Base-by-base conservation (phyloP, 306 rosid species). In the Citrullus mucosospermus region DNA sequence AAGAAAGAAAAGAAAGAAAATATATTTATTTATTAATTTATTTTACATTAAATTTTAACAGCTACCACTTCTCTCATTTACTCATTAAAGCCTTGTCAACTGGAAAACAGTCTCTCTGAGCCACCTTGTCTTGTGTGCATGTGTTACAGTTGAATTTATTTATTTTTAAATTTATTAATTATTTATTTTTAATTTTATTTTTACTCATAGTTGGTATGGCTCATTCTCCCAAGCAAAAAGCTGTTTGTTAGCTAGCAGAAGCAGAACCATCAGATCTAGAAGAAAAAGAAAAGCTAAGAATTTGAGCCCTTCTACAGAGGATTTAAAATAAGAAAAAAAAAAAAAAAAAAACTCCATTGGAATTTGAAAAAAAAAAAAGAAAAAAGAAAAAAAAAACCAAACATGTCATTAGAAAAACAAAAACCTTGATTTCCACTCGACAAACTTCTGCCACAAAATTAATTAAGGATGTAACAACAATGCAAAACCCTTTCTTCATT, bases 201-300 rank as follows among this genome's bases (percentile, higher is more conserved):
- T 69, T 81, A 74, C 74, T 69, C 82, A 82, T 81, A 88, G 81
- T 76, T 82, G 85, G 86, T 78, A 66, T 79, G 97, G 97, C 91
- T 89, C 97, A 75, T 84, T 90, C 82, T 88, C 87, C 95, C 79
- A 92, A 86, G 95, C 91, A 92, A 91, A 95, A 92, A 89, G 96
- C 93, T 87, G 92, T 83, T 83, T 83, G 86, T 87, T 86, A 89
- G 93, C 89, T 89, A 84, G 93, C 91, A 88, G 94, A 85, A 89
- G 86, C 91, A 90, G 92, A 87, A 84, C 84, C 81, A 89, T 86
- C 93, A 90, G 97, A 89, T 90, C 96, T 92, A 92, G 85, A 85
- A 77, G 87, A 87, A 94, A 89, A 88, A 83, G 80, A 85, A 89
- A 86, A 80, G 85, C 89, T 82, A 86, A 88, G 93, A 86, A 89